phyloP scores from a whole-genome alignment of 2,329 filamentous ascomycete genomes.

The Plenodomus biglobosus region DNA sequence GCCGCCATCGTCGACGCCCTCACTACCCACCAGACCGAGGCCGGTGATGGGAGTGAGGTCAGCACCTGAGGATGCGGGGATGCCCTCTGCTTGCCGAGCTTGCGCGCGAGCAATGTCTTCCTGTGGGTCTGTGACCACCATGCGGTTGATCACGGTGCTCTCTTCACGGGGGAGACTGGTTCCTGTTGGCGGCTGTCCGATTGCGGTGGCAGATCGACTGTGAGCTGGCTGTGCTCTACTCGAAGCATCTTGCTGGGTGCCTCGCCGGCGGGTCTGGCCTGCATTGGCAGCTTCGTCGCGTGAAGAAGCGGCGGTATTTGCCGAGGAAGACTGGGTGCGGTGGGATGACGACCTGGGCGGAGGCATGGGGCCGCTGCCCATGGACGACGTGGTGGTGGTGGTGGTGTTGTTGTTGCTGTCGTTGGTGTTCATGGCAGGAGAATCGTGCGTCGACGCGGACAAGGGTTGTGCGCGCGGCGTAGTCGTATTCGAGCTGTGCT shows the following conservation, averaged over 20 bases:
- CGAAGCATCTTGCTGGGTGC: constrained; percentile 43
- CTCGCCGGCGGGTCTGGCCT: constrained; percentile 51
- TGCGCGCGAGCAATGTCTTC: constrained; percentile 72
- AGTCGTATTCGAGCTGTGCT: constrained; percentile 35
- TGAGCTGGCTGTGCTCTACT: constrained; percentile 43
- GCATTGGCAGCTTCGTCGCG: constrained; percentile 26
- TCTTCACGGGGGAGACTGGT: constrained; percentile 68
- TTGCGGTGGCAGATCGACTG: constrained; percentile 52
- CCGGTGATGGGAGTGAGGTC: constrained; percentile 51
- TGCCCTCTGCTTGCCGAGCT: constrained; percentile 66
- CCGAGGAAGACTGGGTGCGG: constrained; percentile 45
- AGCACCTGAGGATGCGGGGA: constrained; percentile 47
- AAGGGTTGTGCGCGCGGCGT: constrained; percentile 50
- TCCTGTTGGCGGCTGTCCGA: constrained; percentile 56
- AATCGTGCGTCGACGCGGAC: constrained; percentile 46
- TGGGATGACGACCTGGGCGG: constrained; percentile 80
- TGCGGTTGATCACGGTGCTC: constrained; percentile 75
- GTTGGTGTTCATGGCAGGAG: constrained; percentile 42
- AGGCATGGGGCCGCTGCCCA: constrained; percentile 63
- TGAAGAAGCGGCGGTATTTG: constrained; percentile 27
- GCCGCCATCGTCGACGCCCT: constrained; percentile 53
- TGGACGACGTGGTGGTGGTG: constrained; percentile 60
- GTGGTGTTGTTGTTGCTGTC: constrained; percentile 52
- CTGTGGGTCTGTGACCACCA: constrained; percentile 74
- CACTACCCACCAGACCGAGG: constrained; percentile 54